A percentile compares a stretch with the other conserved stretches of the same genome.
Evolutionary conservation across 1,284 basidiomycete species (phyloP).

Genomic region (Ganoderma boninense): DNA sequence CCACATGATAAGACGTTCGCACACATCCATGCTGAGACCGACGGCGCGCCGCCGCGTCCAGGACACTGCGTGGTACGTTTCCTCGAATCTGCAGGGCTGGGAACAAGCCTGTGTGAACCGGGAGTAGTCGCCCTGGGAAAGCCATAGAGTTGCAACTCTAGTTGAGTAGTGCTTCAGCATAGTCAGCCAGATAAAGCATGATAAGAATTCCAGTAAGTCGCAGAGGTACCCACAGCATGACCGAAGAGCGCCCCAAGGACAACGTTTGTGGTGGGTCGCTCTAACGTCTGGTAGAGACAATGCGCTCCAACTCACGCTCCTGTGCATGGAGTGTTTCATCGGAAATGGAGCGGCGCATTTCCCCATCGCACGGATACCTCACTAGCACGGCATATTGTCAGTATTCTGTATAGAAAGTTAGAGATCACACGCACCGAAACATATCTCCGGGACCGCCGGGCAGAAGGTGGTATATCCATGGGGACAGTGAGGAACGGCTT

Average conservation of each 20-base stretch:
- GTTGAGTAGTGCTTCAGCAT: conserved; percentile 11
- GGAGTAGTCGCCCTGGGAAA: conserved; percentile 23
- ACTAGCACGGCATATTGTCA: neutral
- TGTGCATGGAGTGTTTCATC: neutral
- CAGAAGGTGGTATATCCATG: too few species aligned
- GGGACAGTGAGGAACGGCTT: neutral
- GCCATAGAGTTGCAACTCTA: conserved; percentile 10
- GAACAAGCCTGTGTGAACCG: conserved; percentile 24
- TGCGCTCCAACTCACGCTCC: neutral
- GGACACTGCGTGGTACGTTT: conserved; percentile 5
- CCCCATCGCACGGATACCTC: too few species aligned
- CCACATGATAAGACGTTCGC: conserved; percentile 7
- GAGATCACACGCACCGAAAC: too few species aligned
- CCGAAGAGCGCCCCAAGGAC: conserved; percentile 7
- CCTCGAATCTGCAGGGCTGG: neutral
- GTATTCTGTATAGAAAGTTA: neutral
- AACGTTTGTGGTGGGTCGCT: neutral
- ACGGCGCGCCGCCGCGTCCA: neutral
- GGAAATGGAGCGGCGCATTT: neutral
- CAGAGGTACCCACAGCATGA: conserved; percentile 21
- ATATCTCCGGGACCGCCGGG: too few species aligned
- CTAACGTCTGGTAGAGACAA: neutral
- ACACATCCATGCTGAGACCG: neutral
- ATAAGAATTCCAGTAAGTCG: conserved; percentile 23
- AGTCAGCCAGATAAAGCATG: conserved; percentile 6